Percentiles rank a stretch among this genome's conserved stretches.
Evolutionary conservation across 305 asterid genomes (phyloP).

Genomic region (Ajuga reptans): DNA sequence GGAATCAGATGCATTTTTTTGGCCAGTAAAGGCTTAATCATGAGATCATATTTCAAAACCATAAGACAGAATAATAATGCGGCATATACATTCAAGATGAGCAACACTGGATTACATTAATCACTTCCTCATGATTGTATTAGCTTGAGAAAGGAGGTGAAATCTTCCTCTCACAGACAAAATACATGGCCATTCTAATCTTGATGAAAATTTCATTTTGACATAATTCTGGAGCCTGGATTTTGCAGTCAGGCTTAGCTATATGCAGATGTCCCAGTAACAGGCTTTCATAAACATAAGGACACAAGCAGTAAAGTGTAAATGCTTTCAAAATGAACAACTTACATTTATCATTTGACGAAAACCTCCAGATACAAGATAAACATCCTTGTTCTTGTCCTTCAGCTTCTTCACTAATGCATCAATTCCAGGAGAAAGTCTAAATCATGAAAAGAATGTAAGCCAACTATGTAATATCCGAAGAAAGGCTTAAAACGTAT

Average conservation of each 20-base stretch:
- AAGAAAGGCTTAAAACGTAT: background rate
- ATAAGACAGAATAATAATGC: no score
- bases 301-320: conserved; percentile 3
- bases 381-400: conserved; percentile 48
- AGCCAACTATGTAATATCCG: background rate
- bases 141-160: no score
- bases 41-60: no score
- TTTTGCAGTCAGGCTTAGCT: background rate
- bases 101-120: background rate
- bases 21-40: background rate
- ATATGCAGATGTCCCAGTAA: background rate
- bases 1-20: background rate
- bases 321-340: conserved; percentile 6
- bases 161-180: background rate
- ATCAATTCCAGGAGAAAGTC: conserved; percentile 88
- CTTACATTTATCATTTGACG: conserved; percentile 95
- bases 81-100: no score
- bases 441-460: conserved; percentile 28
- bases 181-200: background rate
- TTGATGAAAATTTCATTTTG: background rate
- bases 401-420: conserved; percentile 62
- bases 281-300: background rate
- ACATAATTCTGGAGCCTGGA: background rate
- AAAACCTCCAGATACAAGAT: conserved; percentile 85
- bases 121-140: no score